Conservation (phyloP, 331 rosid genomes). For the Cucumis variabilis region DNA sequence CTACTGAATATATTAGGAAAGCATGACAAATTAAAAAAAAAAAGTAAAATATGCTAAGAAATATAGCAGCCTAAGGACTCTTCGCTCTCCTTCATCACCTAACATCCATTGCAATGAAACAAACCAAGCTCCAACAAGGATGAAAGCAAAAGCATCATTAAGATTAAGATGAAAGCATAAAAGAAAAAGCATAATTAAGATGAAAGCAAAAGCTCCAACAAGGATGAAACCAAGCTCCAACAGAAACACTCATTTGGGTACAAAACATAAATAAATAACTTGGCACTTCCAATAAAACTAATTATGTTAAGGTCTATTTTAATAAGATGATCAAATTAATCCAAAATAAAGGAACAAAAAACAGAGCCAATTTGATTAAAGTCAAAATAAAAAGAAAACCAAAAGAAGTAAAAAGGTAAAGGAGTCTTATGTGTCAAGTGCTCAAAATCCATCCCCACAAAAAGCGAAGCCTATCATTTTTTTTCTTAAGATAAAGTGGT, state of each 20-base stretch:
- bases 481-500: slow-evolving; percentile 10
- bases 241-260: neutral
- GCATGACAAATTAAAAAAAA: neutral
- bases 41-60: neutral
- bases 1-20: too few relatives aligned
- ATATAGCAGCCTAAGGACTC: neutral
- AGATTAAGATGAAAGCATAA: too few relatives aligned
- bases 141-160: too few relatives aligned
- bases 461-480: too few relatives aligned
- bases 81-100: neutral
- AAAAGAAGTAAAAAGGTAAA: slow-evolving; percentile 23
- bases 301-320: neutral
- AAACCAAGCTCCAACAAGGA: neutral
- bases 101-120: slow-evolving; percentile 1
- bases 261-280: neutral
- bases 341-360: slow-evolving; percentile 4
- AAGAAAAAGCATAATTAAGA: too few relatives aligned
- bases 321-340: neutral
- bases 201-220: too few relatives aligned
- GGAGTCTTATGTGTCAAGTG: slow-evolving; percentile 21
- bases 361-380: slow-evolving; percentile 36
- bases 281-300: neutral
- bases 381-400: slow-evolving; percentile 32
- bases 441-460: too few relatives aligned
- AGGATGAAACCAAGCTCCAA: too few relatives aligned